These are phyloP conservation scores for Paecilomyces niveus DNA, from an alignment of 2,329 filamentous ascomycete species.

Conservation along the genomic window DNA sequence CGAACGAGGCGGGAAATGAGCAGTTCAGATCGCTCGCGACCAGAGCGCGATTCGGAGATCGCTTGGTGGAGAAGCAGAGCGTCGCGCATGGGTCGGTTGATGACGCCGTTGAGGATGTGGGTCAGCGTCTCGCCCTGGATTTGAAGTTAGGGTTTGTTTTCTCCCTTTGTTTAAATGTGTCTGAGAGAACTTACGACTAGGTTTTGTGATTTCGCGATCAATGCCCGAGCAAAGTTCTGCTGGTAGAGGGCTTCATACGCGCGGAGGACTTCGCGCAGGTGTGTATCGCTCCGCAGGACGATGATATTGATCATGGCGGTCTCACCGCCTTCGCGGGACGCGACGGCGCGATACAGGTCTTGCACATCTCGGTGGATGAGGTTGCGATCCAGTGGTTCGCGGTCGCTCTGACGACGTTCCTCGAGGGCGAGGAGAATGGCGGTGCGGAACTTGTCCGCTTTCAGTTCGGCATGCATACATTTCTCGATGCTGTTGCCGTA, in stretches of 20 bases:
- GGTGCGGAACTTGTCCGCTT: conserved; percentile 91
- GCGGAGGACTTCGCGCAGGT: conserved; percentile 71
- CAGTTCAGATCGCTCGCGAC: conserved; percentile 72
- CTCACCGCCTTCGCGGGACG: conserved; percentile 70
- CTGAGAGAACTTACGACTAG: conserved; percentile 64
- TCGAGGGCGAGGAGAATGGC: conserved; percentile 80
- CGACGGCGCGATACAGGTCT: conserved; percentile 60
- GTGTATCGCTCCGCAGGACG: conserved; percentile 69
- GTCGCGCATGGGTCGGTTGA: conserved; percentile 91
- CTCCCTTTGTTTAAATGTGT: background rate
- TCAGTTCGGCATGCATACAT: conserved; percentile 89
- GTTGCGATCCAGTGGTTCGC: conserved; percentile 55
- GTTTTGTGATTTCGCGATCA: conserved; percentile 82
- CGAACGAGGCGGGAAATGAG: conserved; percentile 82
- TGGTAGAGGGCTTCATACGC: conserved; percentile 67
- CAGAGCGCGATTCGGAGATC: conserved; percentile 63
- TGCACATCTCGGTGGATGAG: conserved; percentile 66
- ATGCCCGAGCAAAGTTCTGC: conserved; percentile 80
- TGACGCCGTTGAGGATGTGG: conserved; percentile 92
- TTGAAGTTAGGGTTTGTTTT: conserved; percentile 7
- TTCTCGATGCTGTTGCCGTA: conserved; percentile 72
- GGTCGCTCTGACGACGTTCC: conserved; percentile 75
- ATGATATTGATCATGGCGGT: conserved; percentile 81
- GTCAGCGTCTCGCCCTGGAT: conserved; percentile 82
- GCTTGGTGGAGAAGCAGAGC: conserved; percentile 87